Conservation (phyloP, 176 grass and related monocot species). For the Areca catechu region DNA sequence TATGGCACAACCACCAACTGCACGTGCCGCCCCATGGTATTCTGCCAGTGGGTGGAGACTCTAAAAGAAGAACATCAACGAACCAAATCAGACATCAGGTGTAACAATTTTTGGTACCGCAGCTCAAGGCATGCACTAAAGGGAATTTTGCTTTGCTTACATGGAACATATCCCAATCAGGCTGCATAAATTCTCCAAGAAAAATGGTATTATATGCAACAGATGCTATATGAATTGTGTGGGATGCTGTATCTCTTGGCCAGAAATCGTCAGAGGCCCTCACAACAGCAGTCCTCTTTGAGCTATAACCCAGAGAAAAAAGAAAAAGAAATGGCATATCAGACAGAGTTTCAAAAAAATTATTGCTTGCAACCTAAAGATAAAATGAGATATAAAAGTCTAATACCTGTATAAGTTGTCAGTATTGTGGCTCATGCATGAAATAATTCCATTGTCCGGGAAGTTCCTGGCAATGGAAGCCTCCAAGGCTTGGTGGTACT, state of each 20-base stretch:
- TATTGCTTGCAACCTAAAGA: too few species aligned
- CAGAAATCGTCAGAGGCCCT: slow-evolving; percentile 89
- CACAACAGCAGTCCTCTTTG: slow-evolving; percentile 57
- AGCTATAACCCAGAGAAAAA: slow-evolving; percentile 27
- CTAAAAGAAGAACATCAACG: slow-evolving; percentile 14
- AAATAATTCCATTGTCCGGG: slow-evolving; percentile 65
- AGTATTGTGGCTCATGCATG: slow-evolving; percentile 90
- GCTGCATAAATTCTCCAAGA: slow-evolving; percentile 76
- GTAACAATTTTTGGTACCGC: too few species aligned
- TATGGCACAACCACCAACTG: slow-evolving; percentile 65
- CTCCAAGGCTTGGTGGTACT: slow-evolving; percentile 78
- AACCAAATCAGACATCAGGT: too few species aligned
- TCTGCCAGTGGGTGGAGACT: slow-evolving; percentile 60
- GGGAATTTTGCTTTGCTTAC: slow-evolving; percentile 20
- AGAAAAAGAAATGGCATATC: not conserved
- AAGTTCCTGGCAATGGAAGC: slow-evolving; percentile 64
- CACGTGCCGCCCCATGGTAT: slow-evolving; percentile 64
- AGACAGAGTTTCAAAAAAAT: too few species aligned
- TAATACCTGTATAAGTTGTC: slow-evolving; percentile 67
- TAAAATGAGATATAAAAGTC: not conserved
- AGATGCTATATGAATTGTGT: slow-evolving; percentile 78
- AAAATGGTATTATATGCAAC: slow-evolving; percentile 65
- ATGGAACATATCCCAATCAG: slow-evolving; percentile 97
- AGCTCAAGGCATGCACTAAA: not conserved
- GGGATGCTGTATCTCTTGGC: slow-evolving; percentile 62